Percentiles rank a stretch among this genome's conserved stretches.
Conservation (phyloP, 345 rosid species). For the Salix koriyanagi region DNA sequence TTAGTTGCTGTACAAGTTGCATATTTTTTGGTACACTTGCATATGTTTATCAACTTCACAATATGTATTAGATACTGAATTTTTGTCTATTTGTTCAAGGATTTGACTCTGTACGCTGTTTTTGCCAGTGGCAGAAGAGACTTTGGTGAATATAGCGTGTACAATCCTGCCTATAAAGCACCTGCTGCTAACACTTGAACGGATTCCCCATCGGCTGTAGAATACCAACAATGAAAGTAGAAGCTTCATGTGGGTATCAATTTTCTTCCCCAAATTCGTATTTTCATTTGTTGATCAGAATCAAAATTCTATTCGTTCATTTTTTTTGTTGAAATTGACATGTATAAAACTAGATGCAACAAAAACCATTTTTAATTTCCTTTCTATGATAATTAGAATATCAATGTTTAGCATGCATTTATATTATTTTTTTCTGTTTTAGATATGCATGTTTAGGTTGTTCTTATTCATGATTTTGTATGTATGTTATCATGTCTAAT, state of each 20-base stretch:
- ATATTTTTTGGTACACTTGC: neutral
- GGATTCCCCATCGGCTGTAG: neutral
- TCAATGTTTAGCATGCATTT: neutral
- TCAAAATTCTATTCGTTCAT: neutral
- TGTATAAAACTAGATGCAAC: neutral
- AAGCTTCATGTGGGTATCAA: neutral
- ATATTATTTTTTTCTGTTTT: no score
- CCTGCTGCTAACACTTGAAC: neutral
- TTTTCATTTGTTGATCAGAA: neutral
- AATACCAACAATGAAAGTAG: neutral
- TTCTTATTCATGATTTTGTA: no score
- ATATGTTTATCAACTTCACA: neutral
- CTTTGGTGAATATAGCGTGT: conserved; percentile 86
- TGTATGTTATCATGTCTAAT: no score
- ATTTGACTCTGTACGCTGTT: conserved; percentile 46
- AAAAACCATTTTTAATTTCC: neutral
- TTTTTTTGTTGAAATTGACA: neutral
- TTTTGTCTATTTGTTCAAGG: conserved; percentile 33
- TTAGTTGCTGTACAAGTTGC: neutral
- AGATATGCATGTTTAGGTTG: no score
- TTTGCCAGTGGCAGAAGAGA: conserved; percentile 86
- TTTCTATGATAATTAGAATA: neutral
- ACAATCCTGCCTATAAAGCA: conserved; percentile 55
- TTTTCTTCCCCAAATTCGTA: neutral
- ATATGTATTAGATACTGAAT: conserved; percentile 14